Conservation (phyloP, 2,329 filamentous ascomycete genomes). For the Emergomyces pasteurianus region DNA sequence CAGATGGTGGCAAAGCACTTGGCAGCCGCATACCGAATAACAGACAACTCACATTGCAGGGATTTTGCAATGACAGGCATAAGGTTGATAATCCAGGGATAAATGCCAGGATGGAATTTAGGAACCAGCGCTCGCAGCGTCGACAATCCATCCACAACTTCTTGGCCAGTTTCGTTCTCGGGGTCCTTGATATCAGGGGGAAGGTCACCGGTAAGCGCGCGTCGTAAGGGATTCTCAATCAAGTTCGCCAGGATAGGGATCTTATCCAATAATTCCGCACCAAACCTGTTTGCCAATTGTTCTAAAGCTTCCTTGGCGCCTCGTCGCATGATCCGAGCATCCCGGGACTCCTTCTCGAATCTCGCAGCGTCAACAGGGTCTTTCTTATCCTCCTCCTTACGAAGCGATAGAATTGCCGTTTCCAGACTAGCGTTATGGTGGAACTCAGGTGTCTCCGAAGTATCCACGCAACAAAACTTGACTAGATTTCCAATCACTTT, state of each 20-base stretch:
- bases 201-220: slow-evolving; percentile 60
- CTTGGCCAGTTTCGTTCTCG: slow-evolving; percentile 68
- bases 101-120: slow-evolving; percentile 64
- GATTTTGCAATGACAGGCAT: slow-evolving; percentile 80
- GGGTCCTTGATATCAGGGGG: slow-evolving; percentile 63
- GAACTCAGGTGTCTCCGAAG: slow-evolving; percentile 94
- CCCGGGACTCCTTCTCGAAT: slow-evolving; percentile 79
- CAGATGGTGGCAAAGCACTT: slow-evolving; percentile 97
- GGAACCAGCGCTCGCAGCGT: slow-evolving; percentile 85
- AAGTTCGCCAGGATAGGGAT: slow-evolving; percentile 71
- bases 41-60: slow-evolving; percentile 74
- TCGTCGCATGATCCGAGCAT: slow-evolving; percentile 77
- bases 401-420: slow-evolving; percentile 76
- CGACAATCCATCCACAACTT: slow-evolving; percentile 87
- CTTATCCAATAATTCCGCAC: slow-evolving; percentile 61
- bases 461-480: slow-evolving; percentile 96
- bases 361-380: slow-evolving; percentile 85
- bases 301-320: slow-evolving; percentile 92
- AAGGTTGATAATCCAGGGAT: slow-evolving; percentile 69
- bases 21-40: slow-evolving; percentile 90
- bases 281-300: slow-evolving; percentile 70
- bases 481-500: slow-evolving; percentile 93
- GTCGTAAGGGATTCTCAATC: slow-evolving; percentile 68
- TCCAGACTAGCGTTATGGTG: slow-evolving; percentile 67
- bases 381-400: slow-evolving; percentile 91